Percentiles rank a stretch among this genome's conserved stretches.
These are phyloP conservation scores for Phaseolus lunatus DNA, from an alignment of 306 rosid species.

Conservation along the genomic window DNA sequence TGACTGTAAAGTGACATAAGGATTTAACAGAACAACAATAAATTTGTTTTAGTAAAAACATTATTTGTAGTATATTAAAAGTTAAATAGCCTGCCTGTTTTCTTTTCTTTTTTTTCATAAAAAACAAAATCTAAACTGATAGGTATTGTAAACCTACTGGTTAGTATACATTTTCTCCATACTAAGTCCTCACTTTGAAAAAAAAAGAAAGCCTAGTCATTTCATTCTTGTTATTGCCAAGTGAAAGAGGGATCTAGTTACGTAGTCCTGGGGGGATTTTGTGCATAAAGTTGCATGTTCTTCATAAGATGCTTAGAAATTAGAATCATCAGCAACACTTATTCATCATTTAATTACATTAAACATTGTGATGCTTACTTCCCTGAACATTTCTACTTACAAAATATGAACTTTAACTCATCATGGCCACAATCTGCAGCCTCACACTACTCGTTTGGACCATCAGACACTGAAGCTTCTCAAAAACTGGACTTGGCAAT, in stretches of 20 bases:
- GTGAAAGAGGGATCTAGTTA: neutral
- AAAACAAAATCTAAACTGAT: neutral
- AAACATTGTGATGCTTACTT: neutral
- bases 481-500: slow-evolving; percentile 90
- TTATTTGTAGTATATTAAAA: neutral
- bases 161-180: neutral
- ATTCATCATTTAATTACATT: slow-evolving; percentile 17
- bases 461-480: slow-evolving; percentile 72
- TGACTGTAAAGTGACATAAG: neutral
- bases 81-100: neutral
- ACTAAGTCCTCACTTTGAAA: neutral
- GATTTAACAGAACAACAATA: neutral
- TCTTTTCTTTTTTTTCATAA: neutral
- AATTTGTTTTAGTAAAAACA: neutral
- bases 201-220: neutral
- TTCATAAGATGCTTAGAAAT: neutral
- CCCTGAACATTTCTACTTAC: slow-evolving; percentile 17
- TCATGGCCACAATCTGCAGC: slow-evolving; percentile 58
- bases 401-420: slow-evolving; percentile 26
- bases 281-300: slow-evolving; percentile 12
- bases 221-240: neutral
- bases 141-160: neutral
- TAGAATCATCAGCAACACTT: neutral
- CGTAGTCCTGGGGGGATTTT: neutral
- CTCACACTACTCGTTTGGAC: slow-evolving; percentile 66